A percentile compares a stretch with the other conserved stretches of the same genome.
These are phyloP conservation scores for Aspergillus incahuasiensis DNA, from an alignment of 495 filamentous ascomycete genomes.

Conservation along the genomic window DNA sequence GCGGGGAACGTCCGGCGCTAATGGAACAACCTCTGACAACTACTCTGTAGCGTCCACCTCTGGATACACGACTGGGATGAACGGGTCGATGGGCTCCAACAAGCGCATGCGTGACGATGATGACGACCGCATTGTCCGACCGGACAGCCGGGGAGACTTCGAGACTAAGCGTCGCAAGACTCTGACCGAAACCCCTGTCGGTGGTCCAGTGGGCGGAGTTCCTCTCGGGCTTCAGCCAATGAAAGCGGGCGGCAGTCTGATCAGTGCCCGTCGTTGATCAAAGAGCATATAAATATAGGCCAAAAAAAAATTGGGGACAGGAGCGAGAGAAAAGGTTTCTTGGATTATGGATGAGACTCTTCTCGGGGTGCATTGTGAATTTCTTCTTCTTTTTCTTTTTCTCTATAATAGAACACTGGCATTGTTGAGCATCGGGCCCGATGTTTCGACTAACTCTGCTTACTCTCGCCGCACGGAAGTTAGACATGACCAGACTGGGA, in stretches of 20 bases:
- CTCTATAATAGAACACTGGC: conserved; percentile 24
- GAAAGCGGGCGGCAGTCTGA: conserved; percentile 38
- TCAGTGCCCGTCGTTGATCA: conserved; percentile 36
- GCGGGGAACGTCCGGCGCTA: conserved; percentile 54
- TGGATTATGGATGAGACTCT: conserved; percentile 5
- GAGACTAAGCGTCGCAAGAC: conserved; percentile 84
- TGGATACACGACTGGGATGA: conserved; percentile 53
- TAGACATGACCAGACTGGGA: conserved; percentile 13
- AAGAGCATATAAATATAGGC: conserved; percentile 5
- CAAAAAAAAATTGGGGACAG: conserved; percentile 7
- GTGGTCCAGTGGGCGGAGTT: conserved; percentile 41
- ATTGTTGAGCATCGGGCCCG: neutral
- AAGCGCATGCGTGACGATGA: conserved; percentile 81
- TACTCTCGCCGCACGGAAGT: conserved; percentile 5
- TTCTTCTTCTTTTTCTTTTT: no score
- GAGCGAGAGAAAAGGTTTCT: conserved; percentile 11
- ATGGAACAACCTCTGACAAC: conserved; percentile 62
- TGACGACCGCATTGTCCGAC: conserved; percentile 67
- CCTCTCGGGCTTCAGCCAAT: conserved; percentile 40
- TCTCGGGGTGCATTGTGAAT: conserved; percentile 13
- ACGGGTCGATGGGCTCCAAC: conserved; percentile 59
- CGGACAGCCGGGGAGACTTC: conserved; percentile 61
- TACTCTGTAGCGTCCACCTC: conserved; percentile 58
- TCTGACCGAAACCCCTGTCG: conserved; percentile 54
- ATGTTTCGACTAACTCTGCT: neutral